Base-by-base conservation (phyloP, 1,284 basidiomycete species). In the Pseudozyma thailandica region DNA sequence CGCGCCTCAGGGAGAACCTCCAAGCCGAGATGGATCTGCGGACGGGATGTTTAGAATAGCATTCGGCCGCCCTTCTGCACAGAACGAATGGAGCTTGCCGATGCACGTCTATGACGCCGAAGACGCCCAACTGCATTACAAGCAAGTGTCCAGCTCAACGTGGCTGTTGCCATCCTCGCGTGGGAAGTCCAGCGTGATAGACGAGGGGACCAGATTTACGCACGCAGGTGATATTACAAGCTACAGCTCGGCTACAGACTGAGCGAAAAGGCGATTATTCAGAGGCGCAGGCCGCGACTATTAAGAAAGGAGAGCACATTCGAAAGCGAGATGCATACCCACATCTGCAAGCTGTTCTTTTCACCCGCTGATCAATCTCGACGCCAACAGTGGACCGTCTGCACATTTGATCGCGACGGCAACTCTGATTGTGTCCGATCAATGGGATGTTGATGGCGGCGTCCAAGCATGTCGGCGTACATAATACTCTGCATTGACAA, bases 81-180 rank as follows among this genome's bases (percentile, higher is more conserved):
- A 52, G 38, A 48, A 59, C 31, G 28, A 48, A 26, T 18, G n/a
- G 30, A 20, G n/a, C 42, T 28, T 33, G 45, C 42, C 31, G 58
- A 61, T 50, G 51, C 58, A 49, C 27, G 51, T 31, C n/a, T 20
- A 45, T 54, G 23, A 50, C 55, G 42, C 53, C 51, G 33, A 41
- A 13, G 12, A 41, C 47, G 35, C 37, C 44, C 52, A 52, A 46
- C 37, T 38, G 44, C 52, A 54, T 45, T 20, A 30, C 41, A 33
- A 43, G 20, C 16, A 44, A 50, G 27, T n/a, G 23, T 23, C n/a
- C 9, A n/a, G 21, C 3, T 16, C 8, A 38, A 41, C 23, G 35
- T 21, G 25, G 13, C 9, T 18, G 39, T 41, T 41, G 39, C 20
- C 39, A 23, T 21, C 20, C 39, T 46, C 42, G 42, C 42, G 42